Conservation (phyloP, 176 grass and related monocot species). For the Elaeis guineensis region DNA sequence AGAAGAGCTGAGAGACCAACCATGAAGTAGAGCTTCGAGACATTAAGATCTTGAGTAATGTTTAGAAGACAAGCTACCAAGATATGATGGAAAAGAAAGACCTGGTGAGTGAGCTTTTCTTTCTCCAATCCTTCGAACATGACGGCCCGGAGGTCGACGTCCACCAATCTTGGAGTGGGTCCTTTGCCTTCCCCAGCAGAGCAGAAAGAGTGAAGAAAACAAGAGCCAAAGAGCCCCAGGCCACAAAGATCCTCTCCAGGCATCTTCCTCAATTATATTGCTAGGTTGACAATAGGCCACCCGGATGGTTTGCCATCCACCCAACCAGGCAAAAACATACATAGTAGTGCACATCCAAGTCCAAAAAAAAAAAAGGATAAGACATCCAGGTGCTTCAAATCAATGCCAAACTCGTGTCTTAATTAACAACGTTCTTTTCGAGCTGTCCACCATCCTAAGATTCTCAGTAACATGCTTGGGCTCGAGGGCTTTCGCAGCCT, state of each 20-base stretch:
- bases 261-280: too few relatives aligned
- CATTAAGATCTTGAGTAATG: background rate
- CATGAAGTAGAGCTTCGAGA: background rate
- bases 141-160: background rate
- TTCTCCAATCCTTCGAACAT: slow-evolving; percentile 4
- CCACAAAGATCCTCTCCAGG: background rate
- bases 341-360: too few relatives aligned
- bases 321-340: too few relatives aligned
- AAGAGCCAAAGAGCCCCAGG: background rate
- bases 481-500: too few relatives aligned
- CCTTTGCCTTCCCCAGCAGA: background rate
- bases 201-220: background rate
- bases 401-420: too few relatives aligned
- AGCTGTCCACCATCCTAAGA: too few relatives aligned
- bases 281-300: too few relatives aligned
- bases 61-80: slow-evolving; percentile 11
- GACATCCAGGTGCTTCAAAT: too few relatives aligned
- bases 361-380: too few relatives aligned
- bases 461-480: too few relatives aligned
- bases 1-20: background rate
- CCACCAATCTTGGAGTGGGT: background rate
- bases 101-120: background rate
- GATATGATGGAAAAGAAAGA: slow-evolving; percentile 1
- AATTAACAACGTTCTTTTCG: too few relatives aligned
- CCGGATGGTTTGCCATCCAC: too few relatives aligned